phyloP scores from a whole-genome alignment of 208 protist genomes.

The Trypanosoma boissoni region DNA sequence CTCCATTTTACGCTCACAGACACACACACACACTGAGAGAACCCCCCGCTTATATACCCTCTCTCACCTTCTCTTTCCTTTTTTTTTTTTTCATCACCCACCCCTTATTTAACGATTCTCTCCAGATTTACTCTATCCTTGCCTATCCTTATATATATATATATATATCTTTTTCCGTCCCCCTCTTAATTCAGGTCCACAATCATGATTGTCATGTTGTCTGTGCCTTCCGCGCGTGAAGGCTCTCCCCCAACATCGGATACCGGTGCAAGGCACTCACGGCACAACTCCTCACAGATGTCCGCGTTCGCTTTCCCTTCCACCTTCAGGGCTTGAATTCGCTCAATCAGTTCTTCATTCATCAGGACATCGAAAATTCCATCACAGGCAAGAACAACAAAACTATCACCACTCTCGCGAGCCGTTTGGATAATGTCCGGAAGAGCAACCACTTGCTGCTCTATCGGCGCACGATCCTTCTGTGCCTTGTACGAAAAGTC shows the following conservation, averaged over 20 bases:
- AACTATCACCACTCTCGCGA: conserved; percentile 46
- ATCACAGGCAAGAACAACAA: conserved; percentile 85
- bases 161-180: conserved; percentile 36
- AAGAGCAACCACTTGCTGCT: conserved; percentile 80
- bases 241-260: conserved; percentile 30
- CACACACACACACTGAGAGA: too few species aligned
- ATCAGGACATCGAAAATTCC: conserved; percentile 88
- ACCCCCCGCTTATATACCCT: too few species aligned
- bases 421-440: conserved; percentile 53
- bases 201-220: conserved; percentile 92
- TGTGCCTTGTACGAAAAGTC: conserved; percentile 92
- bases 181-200: conserved; percentile 31
- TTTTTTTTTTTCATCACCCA: not conserved
- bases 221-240: conserved; percentile 58
- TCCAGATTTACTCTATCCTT: conserved; percentile 67
- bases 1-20: too few species aligned
- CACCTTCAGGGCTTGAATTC: conserved; percentile 32
- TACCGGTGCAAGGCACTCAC: conserved; percentile 62
- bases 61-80: not conserved
- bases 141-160: conserved; percentile 73
- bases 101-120: too few species aligned
- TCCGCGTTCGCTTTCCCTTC: conserved; percentile 39
- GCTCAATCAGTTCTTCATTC: conserved; percentile 75
- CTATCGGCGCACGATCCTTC: conserved; percentile 23
- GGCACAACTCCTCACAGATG: conserved; percentile 72